Evolutionary conservation across 2,329 filamentous ascomycete genomes (phyloP), one percentile per base, ranked within the genome.

Genomic region (Pseudocercospora crystallina): DNA sequence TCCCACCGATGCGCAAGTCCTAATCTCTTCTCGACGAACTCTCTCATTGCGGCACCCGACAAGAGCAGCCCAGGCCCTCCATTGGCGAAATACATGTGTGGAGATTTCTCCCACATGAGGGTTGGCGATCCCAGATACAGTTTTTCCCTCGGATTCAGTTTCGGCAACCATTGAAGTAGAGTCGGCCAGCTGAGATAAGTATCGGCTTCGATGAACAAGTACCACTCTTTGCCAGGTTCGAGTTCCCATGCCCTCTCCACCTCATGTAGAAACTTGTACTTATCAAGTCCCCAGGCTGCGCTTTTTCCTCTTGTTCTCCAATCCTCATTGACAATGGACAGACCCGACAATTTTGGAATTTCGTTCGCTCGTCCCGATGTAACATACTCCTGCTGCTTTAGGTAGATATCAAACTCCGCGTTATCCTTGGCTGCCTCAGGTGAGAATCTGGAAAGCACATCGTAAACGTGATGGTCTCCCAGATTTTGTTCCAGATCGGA

Each of bases 131-230:
- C 79, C 17, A 82, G 69, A 57, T 78, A 80, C 2, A 73, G 20
- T 7, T 26, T 26, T 26, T 7, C 20, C 20, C 20, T 26, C 20
- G 20, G 55, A 61, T 83, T 75, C 57, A 79, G 74, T n/a, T 72
- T 67, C 14, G 69, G 66, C 15, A 83, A 70, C 76, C 78, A 83
- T 13, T 71, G 65, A 8, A 81, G 61, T 35, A 82, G 57, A 26
- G 78, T 80, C 31, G 73, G 66, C 71, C 80, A 79, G 12, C 79
- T 68, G 41, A 82, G 65, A 54, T 79, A 82, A 0, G 80, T 82
- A 59, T 84, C 81, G 0, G 78, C 75, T 58, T 83, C 80, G 40
- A 81, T 74, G 62, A 83, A 83, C 47, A 81, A 67, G 55, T 76
- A 84, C 80, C 80, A 84, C 49, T 76, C 77, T 33, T 75, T 74